Evolutionary conservation across 2,329 filamentous ascomycete genomes (phyloP).

Genomic region (Aspergillus neoniger): DNA sequence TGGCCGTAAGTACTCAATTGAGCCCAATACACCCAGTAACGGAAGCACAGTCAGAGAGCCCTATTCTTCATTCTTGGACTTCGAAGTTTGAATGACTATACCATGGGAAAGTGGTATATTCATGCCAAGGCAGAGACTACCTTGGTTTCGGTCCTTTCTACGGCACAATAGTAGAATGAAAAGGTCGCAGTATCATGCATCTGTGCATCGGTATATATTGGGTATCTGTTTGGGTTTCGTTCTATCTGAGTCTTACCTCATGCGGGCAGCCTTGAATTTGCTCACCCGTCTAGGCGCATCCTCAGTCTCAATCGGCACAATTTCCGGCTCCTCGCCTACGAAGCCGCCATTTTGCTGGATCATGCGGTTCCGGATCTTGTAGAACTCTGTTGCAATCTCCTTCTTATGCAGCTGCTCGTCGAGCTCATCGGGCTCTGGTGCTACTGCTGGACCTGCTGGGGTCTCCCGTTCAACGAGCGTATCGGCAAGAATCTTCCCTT

Average conservation of each 20-base stretch:
- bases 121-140: slow-evolving; percentile 12
- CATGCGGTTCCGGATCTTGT: slow-evolving; percentile 77
- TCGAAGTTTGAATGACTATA: slow-evolving; percentile 19
- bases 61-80: slow-evolving; percentile 34
- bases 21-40: slow-evolving; percentile 26
- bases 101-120: slow-evolving; percentile 20
- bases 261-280: slow-evolving; percentile 51
- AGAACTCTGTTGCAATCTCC: slow-evolving; percentile 80
- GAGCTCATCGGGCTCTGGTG: slow-evolving; percentile 63
- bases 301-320: slow-evolving; percentile 67
- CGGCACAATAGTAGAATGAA: not conserved
- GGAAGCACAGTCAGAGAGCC: slow-evolving; percentile 42
- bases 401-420: slow-evolving; percentile 72
- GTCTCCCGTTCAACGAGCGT: slow-evolving; percentile 56
- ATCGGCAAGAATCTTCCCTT: slow-evolving; percentile 59
- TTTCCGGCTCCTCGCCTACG: slow-evolving; percentile 67
- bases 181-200: not conserved
- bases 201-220: slow-evolving; percentile 9
- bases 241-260: slow-evolving; percentile 31
- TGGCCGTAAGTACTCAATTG: slow-evolving; percentile 26
- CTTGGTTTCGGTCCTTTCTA: slow-evolving; percentile 9
- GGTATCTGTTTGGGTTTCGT: slow-evolving; percentile 21
- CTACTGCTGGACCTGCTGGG: slow-evolving; percentile 32
- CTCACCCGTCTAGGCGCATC: slow-evolving; percentile 50
- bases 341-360: slow-evolving; percentile 85